These are phyloP conservation scores for Xerocomus tenax DNA, from an alignment of 1,284 basidiomycete species.

Conservation along the genomic window DNA sequence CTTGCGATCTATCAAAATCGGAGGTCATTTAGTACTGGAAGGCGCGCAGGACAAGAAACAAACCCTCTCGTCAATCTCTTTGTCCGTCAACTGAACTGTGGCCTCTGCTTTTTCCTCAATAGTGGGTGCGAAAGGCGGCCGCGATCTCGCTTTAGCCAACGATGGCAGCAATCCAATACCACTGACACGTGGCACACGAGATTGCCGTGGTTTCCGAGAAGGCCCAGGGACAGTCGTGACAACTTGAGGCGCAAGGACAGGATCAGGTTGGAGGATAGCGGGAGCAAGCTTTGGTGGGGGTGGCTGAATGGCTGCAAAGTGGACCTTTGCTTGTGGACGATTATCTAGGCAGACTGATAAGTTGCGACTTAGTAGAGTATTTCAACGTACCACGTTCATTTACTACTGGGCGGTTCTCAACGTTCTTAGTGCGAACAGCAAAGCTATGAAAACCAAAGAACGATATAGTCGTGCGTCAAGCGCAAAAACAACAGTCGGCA, in stretches of 20 bases:
- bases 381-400: constrained; percentile 56
- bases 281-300: constrained; percentile 41
- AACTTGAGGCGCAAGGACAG: constrained; percentile 15
- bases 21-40: constrained; percentile 1
- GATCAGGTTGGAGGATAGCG: constrained; percentile 29
- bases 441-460: constrained; percentile 40
- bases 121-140: constrained; percentile 16
- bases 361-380: neutral
- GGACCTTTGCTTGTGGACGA: constrained; percentile 45
- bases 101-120: constrained; percentile 19
- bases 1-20: constrained; percentile 48
- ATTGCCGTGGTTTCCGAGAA: constrained; percentile 32
- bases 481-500: constrained; percentile 9
- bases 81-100: constrained; percentile 44
- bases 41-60: constrained; percentile 16
- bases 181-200: constrained; percentile 30
- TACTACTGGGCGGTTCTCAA: constrained; percentile 68
- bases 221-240: constrained; percentile 15
- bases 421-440: constrained; percentile 68
- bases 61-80: constrained; percentile 65
- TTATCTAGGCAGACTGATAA: constrained; percentile 36
- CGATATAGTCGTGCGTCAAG: neutral
- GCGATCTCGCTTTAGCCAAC: constrained; percentile 18
- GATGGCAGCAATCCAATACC: constrained; percentile 23
- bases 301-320: constrained; percentile 53